phyloP scores from a whole-genome alignment of 2,329 filamentous ascomycete species.

The Cladosporium sp. region DNA sequence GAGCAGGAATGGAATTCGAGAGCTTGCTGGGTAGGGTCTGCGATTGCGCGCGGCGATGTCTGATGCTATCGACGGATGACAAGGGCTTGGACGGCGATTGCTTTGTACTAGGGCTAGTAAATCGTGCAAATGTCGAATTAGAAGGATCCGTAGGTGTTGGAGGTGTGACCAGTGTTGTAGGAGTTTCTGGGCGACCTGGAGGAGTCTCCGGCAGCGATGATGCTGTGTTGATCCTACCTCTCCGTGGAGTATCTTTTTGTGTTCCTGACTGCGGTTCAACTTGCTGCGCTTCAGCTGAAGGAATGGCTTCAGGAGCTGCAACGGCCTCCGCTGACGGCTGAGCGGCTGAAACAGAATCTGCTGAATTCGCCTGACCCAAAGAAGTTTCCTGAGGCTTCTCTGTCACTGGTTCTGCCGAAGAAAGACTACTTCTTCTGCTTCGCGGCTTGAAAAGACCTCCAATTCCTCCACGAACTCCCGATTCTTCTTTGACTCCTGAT shows the following conservation, averaged over 20 bases:
- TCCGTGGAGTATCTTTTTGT: constrained; percentile 6
- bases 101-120: constrained; percentile 4
- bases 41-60: constrained; percentile 35
- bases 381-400: background rate
- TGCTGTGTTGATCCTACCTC: constrained; percentile 37
- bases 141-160: constrained; percentile 58
- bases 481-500: constrained; percentile 15
- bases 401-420: constrained; percentile 22
- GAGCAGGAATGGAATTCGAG: constrained; percentile 70
- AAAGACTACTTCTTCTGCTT: constrained; percentile 36
- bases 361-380: constrained; percentile 1
- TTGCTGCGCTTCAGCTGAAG: background rate
- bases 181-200: constrained; percentile 42
- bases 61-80: constrained; percentile 34
- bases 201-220: constrained; percentile 42
- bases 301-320: constrained; percentile 8
- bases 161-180: constrained; percentile 62
- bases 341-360: constrained; percentile 6
- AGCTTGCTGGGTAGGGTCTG: constrained; percentile 72
- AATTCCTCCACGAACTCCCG: constrained; percentile 42
- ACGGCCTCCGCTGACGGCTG: constrained; percentile 7
- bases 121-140: constrained; percentile 25
- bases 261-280: constrained; percentile 3
- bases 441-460: constrained; percentile 45
- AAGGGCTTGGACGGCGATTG: constrained; percentile 18